A percentile compares a stretch with the other conserved stretches of the same genome.
Evolutionary conservation across 495 filamentous ascomycete genomes (phyloP).

Genomic region (Aspergillus sclerotiicarbonarius): DNA sequence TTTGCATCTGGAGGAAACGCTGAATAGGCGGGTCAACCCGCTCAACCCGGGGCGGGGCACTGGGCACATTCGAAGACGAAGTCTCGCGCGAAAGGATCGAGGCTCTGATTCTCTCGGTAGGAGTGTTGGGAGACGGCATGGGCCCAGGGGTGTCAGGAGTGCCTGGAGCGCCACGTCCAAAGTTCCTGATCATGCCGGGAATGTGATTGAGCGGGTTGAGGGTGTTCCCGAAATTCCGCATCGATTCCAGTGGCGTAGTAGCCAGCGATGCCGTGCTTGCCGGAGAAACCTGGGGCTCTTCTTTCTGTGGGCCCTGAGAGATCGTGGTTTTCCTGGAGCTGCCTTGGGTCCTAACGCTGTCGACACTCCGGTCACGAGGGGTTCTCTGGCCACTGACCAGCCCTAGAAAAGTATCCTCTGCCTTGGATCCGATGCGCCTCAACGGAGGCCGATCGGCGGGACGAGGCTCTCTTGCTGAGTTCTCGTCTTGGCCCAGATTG

Average conservation of each 20-base stretch:
- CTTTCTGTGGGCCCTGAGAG: slow-evolving; percentile 20
- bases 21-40: slow-evolving; percentile 71
- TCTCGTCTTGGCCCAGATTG: slow-evolving; percentile 46
- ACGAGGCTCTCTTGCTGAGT: slow-evolving; percentile 43
- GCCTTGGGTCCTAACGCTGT: slow-evolving; percentile 64
- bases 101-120: slow-evolving; percentile 29
- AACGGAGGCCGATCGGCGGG: slow-evolving; percentile 34
- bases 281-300: slow-evolving; percentile 25
- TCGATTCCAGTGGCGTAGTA: slow-evolving; percentile 67
- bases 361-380: slow-evolving; percentile 70
- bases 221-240: slow-evolving; percentile 78
- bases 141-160: slow-evolving; percentile 15
- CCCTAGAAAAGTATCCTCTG: slow-evolving; percentile 59
- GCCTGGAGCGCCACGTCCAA: slow-evolving; percentile 60
- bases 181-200: slow-evolving; percentile 69
- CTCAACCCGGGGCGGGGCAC: slow-evolving; percentile 49
- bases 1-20: slow-evolving; percentile 77
- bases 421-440: slow-evolving; percentile 30
- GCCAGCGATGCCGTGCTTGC: slow-evolving; percentile 29
- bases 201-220: slow-evolving; percentile 84
- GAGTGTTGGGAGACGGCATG: slow-evolving; percentile 25
- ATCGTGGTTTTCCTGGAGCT: slow-evolving; percentile 33
- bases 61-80: slow-evolving; percentile 16
- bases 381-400: slow-evolving; percentile 61
- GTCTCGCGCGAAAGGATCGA: slow-evolving; percentile 26